Conservation (phyloP, 2,329 filamentous ascomycete genomes). For the Epichloe aotearoae region DNA sequence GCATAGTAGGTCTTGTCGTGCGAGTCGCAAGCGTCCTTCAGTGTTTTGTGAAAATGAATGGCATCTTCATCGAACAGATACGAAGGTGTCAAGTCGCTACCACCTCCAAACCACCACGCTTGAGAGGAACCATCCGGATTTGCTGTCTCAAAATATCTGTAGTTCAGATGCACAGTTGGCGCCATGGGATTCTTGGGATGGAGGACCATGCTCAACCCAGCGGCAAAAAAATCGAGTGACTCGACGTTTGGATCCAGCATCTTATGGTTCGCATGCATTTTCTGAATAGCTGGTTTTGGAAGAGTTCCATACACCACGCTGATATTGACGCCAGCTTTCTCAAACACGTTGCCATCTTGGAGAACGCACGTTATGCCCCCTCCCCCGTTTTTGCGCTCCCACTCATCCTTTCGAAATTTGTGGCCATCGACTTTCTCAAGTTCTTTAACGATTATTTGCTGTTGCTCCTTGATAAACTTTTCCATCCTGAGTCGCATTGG, state of each 20-base stretch:
- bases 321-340: constrained; percentile 93
- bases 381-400: constrained; percentile 82
- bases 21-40: constrained; percentile 86
- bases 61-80: constrained; percentile 97
- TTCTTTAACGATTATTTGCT: constrained; percentile 72
- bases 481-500: constrained; percentile 98
- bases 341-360: constrained; percentile 92
- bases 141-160: constrained; percentile 95
- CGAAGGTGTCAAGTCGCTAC: constrained; percentile 80
- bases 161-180: constrained; percentile 94
- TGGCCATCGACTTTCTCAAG: constrained; percentile 75
- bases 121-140: constrained; percentile 68
- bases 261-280: constrained; percentile 93
- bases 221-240: constrained; percentile 86
- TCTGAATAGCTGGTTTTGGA: constrained; percentile 72
- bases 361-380: constrained; percentile 90
- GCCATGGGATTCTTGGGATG: constrained; percentile 95
- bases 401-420: constrained; percentile 72
- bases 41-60: constrained; percentile 86
- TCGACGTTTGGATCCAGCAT: constrained; percentile 68
- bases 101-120: constrained; percentile 97
- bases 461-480: constrained; percentile 85
- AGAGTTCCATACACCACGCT: constrained; percentile 89
- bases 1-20: constrained; percentile 89
- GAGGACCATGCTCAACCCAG: constrained; percentile 82